phyloP scores from a whole-genome alignment of 2,329 filamentous ascomycete genomes.

The Xylaria sp. region DNA sequence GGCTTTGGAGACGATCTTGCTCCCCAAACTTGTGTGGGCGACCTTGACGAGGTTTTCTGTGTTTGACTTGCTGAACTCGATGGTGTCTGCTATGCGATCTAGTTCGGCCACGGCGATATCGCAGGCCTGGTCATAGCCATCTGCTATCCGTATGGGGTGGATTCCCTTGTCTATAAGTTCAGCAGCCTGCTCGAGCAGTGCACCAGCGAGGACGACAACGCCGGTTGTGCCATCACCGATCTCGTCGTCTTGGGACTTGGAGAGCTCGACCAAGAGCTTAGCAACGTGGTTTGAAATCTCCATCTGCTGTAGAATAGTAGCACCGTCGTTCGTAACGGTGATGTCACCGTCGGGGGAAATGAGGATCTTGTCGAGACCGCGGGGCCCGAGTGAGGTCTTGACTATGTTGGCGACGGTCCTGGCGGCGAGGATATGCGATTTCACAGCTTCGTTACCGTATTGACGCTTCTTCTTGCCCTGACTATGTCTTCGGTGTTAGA shows the following conservation, averaged over 20 bases:
- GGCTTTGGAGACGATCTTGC: conserved; percentile 98
- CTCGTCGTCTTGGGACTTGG: conserved; percentile 98
- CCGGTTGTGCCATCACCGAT: conserved; percentile 98
- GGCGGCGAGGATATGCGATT: conserved; percentile 96
- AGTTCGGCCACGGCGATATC: conserved; percentile 94
- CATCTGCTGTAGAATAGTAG: conserved; percentile 97
- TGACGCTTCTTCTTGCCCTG: conserved; percentile 98
- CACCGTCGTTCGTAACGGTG: conserved; percentile 98
- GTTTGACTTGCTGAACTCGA: conserved; percentile 81
- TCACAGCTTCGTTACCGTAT: conserved; percentile 95
- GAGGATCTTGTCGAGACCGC: conserved; percentile 97
- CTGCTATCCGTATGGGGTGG: conserved; percentile 96
- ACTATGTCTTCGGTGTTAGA: conserved; percentile 52
- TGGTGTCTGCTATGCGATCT: conserved; percentile 89
- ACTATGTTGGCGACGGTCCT: conserved; percentile 96
- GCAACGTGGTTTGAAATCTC: conserved; percentile 98
- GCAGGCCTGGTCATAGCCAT: conserved; percentile 96
- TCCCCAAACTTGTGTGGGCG: conserved; percentile 92
- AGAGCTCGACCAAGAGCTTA: conserved; percentile 94
- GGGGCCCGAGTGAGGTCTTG: conserved; percentile 93
- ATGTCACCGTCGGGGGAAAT: conserved; percentile 99
- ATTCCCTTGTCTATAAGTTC: conserved; percentile 99
- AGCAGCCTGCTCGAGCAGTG: conserved; percentile 92
- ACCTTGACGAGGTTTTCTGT: conserved; percentile 91
- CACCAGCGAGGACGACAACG: conserved; percentile 93